A percentile compares a stretch with the other conserved stretches of the same genome.
Evolutionary conservation across 371 early-diverging fungal species (phyloP).

Genomic region (Mucor ambiguus): DNA sequence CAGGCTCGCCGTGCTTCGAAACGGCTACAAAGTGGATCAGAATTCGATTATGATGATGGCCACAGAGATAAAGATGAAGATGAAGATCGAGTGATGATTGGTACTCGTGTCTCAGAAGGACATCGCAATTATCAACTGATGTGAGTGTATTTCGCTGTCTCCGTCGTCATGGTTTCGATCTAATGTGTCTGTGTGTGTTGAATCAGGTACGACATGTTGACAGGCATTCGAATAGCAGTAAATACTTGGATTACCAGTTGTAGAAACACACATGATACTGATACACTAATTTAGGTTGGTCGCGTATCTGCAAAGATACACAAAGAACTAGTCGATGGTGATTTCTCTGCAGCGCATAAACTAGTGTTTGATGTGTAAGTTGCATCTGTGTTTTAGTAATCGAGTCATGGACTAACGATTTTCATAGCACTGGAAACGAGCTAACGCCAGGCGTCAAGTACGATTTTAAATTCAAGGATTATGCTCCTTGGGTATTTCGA

Average conservation of each 20-base stretch:
- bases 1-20: slow-evolving; percentile 45
- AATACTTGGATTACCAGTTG: slow-evolving; percentile 21
- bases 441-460: slow-evolving; percentile 90
- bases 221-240: slow-evolving; percentile 89
- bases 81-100: slow-evolving; percentile 59
- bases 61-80: slow-evolving; percentile 30
- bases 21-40: slow-evolving; percentile 2
- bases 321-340: slow-evolving; percentile 67
- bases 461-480: slow-evolving; percentile 98
- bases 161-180: background rate
- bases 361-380: slow-evolving; percentile 64
- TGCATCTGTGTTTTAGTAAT: background rate
- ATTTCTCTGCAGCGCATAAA: slow-evolving; percentile 89
- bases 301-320: slow-evolving; percentile 84
- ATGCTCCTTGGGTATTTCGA: slow-evolving; percentile 96
- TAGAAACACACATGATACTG: background rate
- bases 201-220: slow-evolving; percentile 86
- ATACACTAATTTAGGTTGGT: slow-evolving; percentile 26
- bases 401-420: background rate
- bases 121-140: slow-evolving; percentile 84
- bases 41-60: slow-evolving; percentile 32
- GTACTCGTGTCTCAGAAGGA: slow-evolving; percentile 67
- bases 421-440: slow-evolving; percentile 81
- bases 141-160: slow-evolving; percentile 44
- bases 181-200: background rate